Base-by-base conservation (phyloP, 2,329 filamentous ascomycete genomes). In the Fusarium nurragi region DNA sequence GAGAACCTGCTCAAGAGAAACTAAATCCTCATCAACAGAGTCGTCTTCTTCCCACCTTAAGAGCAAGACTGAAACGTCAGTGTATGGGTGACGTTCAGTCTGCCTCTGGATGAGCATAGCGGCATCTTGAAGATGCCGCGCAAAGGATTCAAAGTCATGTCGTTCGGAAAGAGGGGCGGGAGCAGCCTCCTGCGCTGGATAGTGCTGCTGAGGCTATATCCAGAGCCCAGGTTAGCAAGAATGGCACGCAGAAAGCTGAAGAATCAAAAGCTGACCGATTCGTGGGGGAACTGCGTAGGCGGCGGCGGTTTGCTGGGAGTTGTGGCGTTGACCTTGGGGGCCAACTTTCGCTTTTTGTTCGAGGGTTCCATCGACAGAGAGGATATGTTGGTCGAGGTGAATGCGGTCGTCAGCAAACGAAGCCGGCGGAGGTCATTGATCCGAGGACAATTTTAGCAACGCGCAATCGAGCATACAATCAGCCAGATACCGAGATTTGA, bases 71-170 rank as follows among this genome's bases (percentile, higher is more conserved):
- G 86, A 88, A 14, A 87, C 86, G 54, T 81, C 83, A 18, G 78
- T 81, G 65, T 90, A 88, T 6, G 82, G 82, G 4, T 81, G 80
- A 56, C 81, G 82, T 71, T 88, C 84, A 41, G 85, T 85, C 75
- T 88, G 86, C 63, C 85, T 82, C 73, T 88, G 86, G 67, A 90
- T 88, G 70, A 88, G 80, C 83, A 88, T 88, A 65, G 87, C 87
- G 46, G 87, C 87, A 81, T 89, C 87, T 73, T 90, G 87, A 40
- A 90, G 81, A 77, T 90, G 87, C 43, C 87, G 83, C 59, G 87
- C 87, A 72, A 89, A 89, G 50, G 85, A 83, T 75, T 89, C 87
- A 76, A 89, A 90, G 70, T 89, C 86, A 76, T 86, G 82, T 66
- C 84, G 82, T 69, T 86, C 82, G 53, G 75, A 72, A 68, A 74